These are phyloP conservation scores for Cystobasidium sp. DNA, from an alignment of 1,284 basidiomycete genomes.

Conservation along the genomic window DNA sequence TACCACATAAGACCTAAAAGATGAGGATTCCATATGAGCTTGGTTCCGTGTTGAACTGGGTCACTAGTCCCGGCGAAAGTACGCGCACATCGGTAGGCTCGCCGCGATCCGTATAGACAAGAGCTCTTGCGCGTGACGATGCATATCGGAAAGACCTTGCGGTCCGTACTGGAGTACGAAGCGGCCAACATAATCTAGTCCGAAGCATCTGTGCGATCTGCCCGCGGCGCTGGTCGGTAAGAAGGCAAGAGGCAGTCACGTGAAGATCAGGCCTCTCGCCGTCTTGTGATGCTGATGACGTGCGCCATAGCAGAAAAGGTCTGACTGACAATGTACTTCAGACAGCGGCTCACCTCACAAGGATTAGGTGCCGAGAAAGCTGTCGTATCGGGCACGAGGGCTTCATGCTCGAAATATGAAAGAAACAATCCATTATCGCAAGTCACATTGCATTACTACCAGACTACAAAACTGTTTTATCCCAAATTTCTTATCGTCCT, in stretches of 20 bases:
- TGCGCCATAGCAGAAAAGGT: no score
- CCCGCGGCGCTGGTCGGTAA: background rate
- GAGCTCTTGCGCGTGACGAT: conserved; percentile 60
- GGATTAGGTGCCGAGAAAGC: no score
- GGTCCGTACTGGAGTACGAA: background rate
- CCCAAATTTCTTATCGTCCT: no score
- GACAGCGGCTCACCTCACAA: no score
- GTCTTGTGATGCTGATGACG: background rate
- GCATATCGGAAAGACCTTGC: no score
- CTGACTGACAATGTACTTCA: no score
- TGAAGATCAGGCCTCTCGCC: background rate
- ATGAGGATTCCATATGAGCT: background rate
- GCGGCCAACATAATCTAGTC: background rate
- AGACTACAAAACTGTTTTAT: no score
- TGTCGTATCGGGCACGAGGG: no score
- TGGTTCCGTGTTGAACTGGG: background rate
- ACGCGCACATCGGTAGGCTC: conserved; percentile 59
- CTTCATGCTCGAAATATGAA: no score
- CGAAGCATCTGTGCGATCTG: background rate
- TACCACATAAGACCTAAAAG: conserved; percentile 62
- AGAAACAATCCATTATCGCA: no score
- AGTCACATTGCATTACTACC: no score
- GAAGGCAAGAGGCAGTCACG: conserved; percentile 8
- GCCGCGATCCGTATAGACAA: conserved; percentile 68
- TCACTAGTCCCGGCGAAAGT: background rate